A percentile compares a stretch with the other conserved stretches of the same genome.
These are phyloP conservation scores for Cutaneotrichosporon cyanovorans DNA, from an alignment of 1,284 basidiomycete genomes.

Conservation along the genomic window DNA sequence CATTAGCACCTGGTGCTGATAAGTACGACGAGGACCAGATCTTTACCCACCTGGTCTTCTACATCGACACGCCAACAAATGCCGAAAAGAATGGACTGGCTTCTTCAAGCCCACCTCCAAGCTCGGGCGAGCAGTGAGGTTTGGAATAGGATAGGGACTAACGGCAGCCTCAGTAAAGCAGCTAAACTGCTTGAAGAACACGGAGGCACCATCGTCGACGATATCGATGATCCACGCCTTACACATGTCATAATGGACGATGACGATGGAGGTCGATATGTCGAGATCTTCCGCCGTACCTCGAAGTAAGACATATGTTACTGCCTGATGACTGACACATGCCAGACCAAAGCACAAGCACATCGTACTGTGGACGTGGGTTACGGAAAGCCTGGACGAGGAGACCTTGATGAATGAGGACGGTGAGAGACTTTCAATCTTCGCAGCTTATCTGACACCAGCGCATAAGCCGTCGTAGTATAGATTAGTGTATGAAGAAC, in stretches of 20 bases:
- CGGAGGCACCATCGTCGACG: constrained; percentile 60
- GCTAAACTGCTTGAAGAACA: constrained; percentile 54
- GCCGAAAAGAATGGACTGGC: constrained; percentile 58
- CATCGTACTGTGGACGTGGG: constrained; percentile 66
- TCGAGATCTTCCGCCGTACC: constrained; percentile 61
- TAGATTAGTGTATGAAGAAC: too few relatives aligned
- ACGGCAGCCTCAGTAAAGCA: constrained; percentile 55
- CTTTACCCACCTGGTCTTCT: constrained; percentile 76
- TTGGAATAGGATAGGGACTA: background rate
- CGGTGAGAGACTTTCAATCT: constrained; percentile 20
- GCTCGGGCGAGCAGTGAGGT: constrained; percentile 52
- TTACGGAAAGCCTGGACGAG: constrained; percentile 69
- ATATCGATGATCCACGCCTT: constrained; percentile 63
- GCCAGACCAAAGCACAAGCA: constrained; percentile 66
- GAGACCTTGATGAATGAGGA: constrained; percentile 69
- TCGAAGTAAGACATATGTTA: constrained; percentile 52
- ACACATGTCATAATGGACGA: constrained; percentile 74
- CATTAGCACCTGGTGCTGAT: constrained; percentile 64
- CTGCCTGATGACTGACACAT: background rate
- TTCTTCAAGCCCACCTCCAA: constrained; percentile 48
- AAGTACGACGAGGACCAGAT: constrained; percentile 62
- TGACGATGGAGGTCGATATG: constrained; percentile 50
- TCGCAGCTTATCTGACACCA: background rate
- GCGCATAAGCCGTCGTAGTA: constrained; percentile 10
- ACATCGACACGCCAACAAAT: constrained; percentile 71